Evolutionary conservation across 208 protist genomes (phyloP).

Genomic region (Trypanosoma theileri): DNA sequence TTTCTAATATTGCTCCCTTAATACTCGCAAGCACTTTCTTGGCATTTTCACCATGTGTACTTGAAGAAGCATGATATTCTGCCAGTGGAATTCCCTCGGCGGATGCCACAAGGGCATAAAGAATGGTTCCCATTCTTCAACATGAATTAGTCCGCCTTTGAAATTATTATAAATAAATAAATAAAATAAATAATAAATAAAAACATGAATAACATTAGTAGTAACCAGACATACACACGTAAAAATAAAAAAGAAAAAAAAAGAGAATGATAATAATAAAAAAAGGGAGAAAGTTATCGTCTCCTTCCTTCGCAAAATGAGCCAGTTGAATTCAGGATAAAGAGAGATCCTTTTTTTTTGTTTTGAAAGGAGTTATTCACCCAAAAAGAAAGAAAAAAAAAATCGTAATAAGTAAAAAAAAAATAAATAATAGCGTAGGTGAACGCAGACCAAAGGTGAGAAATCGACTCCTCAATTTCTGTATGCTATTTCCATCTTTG

Average conservation of each 20-base stretch:
- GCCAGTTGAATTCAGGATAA: no score
- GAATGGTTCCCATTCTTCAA: conserved; percentile 14
- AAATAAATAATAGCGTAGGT: neutral
- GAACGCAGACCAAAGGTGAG: no score
- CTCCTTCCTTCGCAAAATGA: neutral
- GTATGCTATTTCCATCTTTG: conserved; percentile 79
- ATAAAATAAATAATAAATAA: conserved; percentile 7
- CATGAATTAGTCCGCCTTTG: no score
- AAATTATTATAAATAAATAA: neutral
- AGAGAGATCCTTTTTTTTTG: no score
- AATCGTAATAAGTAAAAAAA: neutral
- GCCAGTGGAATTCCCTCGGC: conserved; percentile 18
- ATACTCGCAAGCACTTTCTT: conserved; percentile 20
- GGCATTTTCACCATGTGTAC: conserved; percentile 8
- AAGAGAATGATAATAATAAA: neutral
- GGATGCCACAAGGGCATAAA: conserved; percentile 22
- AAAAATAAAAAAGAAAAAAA: neutral
- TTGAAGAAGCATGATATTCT: conserved; percentile 1
- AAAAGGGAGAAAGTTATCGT: neutral
- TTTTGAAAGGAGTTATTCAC: no score
- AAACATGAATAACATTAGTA: neutral
- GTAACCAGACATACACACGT: neutral
- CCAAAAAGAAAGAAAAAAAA: neutral
- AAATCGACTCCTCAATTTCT: conserved; percentile 12
- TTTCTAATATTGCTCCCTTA: conserved; percentile 16